Percentiles rank a stretch among this genome's conserved stretches.
Conservation (phyloP, 371 early-diverging fungal genomes). For the Mucor velutinosus region DNA sequence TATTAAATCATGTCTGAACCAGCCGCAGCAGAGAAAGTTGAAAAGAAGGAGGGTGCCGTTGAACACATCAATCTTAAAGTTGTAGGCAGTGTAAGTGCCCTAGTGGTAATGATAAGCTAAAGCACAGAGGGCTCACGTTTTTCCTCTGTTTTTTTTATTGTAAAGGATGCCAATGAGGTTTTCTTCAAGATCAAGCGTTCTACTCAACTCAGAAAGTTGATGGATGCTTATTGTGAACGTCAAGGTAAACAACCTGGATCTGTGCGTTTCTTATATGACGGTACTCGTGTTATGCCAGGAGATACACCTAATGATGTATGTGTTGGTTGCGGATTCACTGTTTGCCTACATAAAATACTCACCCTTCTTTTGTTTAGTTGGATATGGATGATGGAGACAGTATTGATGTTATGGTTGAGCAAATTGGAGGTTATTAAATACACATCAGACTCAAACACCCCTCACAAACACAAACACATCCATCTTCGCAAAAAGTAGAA, state of each 20-base stretch:
- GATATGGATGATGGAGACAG: slow-evolving; percentile 95
- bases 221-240: slow-evolving; percentile 89
- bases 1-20: slow-evolving; percentile 28
- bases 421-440: slow-evolving; percentile 73
- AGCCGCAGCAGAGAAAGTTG: slow-evolving; percentile 56
- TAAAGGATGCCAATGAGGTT: slow-evolving; percentile 61
- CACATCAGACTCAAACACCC: not conserved
- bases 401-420: slow-evolving; percentile 93
- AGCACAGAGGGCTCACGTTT: not conserved
- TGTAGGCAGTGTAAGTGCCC: slow-evolving; percentile 73
- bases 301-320: slow-evolving; percentile 84
- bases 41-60: slow-evolving; percentile 31
- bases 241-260: slow-evolving; percentile 75
- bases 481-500: not conserved
- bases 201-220: slow-evolving; percentile 87
- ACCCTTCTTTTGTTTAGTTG: slow-evolving; percentile 53
- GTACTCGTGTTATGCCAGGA: slow-evolving; percentile 72
- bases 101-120: not conserved
- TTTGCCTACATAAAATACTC: not conserved
- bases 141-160: not conserved
- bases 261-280: slow-evolving; percentile 90
- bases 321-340: not conserved
- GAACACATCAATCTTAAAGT: slow-evolving; percentile 93
- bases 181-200: slow-evolving; percentile 93
- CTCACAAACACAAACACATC: not conserved